phyloP scores from a whole-genome alignment of 805 yeast genomes.

The Monosporozyma yasuniensis region DNA sequence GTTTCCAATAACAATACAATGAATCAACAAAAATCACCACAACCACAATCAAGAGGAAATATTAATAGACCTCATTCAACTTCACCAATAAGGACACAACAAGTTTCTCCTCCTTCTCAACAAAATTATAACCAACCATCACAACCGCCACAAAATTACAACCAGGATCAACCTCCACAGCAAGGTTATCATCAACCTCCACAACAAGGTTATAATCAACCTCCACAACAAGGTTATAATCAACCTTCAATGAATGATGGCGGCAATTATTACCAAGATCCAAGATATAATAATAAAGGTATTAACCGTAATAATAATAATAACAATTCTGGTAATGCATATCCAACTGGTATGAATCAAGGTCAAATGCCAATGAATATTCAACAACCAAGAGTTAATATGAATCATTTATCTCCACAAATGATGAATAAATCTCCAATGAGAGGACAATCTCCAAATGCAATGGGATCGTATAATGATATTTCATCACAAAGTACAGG shows the following conservation, averaged over 20 bases:
- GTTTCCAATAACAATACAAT: neutral
- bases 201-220: neutral
- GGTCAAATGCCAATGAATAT: neutral
- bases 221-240: neutral
- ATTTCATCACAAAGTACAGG: no score
- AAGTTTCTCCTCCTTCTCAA: neutral
- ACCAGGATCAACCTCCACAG: neutral
- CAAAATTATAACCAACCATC: neutral
- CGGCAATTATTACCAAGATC: neutral
- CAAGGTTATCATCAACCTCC: neutral
- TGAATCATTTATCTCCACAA: neutral
- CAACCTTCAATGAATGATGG: neutral
- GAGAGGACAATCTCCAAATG: neutral
- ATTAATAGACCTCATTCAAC: neutral
- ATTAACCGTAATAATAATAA: neutral
- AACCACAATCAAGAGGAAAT: neutral
- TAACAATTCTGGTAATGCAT: neutral
- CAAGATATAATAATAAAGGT: neutral
- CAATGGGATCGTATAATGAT: neutral
- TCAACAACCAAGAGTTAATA: neutral
- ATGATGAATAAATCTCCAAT: neutral
- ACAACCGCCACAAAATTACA: neutral
- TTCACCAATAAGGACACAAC: slow-evolving; percentile 17
- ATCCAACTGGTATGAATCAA: neutral
- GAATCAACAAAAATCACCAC: neutral